Evolutionary conservation across 306 rosid genomes (phyloP).

Genomic region (Trifolium pratense): DNA sequence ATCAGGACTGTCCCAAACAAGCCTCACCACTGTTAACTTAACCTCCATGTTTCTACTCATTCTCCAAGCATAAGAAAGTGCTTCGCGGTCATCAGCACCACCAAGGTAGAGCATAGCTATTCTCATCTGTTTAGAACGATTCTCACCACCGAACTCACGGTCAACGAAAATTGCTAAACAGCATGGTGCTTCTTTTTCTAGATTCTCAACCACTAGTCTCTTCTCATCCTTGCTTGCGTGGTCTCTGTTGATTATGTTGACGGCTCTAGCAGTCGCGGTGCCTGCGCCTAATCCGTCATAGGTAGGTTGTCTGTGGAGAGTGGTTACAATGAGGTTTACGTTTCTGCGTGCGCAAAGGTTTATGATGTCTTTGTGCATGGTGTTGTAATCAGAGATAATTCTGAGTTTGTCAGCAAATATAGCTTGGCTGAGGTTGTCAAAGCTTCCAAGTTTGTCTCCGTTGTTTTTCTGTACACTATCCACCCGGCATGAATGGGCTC

Average conservation of each 20-base stretch:
- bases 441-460: constrained; percentile 42
- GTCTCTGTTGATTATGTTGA: constrained; percentile 49
- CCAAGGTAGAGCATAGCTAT: constrained; percentile 46
- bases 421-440: constrained; percentile 48
- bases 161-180: constrained; percentile 46
- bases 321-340: constrained; percentile 38
- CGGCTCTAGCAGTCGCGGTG: constrained; percentile 47
- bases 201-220: constrained; percentile 42
- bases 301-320: constrained; percentile 48
- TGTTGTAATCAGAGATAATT: constrained; percentile 37
- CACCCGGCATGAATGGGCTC: neutral
- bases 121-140: neutral
- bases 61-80: constrained; percentile 54
- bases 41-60: constrained; percentile 40
- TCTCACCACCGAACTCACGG: constrained; percentile 27
- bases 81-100: constrained; percentile 52
- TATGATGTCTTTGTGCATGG: constrained; percentile 52
- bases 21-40: constrained; percentile 45
- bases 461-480: neutral
- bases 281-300: constrained; percentile 48
- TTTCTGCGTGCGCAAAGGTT: constrained; percentile 36
- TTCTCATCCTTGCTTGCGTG: constrained; percentile 35
- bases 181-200: constrained; percentile 39
- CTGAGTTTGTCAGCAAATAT: constrained; percentile 49
- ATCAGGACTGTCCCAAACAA: constrained; percentile 46